Evolutionary conservation across 768 basidiomycete species (phyloP).

Genomic region (Gelatoporia subvermispora): DNA sequence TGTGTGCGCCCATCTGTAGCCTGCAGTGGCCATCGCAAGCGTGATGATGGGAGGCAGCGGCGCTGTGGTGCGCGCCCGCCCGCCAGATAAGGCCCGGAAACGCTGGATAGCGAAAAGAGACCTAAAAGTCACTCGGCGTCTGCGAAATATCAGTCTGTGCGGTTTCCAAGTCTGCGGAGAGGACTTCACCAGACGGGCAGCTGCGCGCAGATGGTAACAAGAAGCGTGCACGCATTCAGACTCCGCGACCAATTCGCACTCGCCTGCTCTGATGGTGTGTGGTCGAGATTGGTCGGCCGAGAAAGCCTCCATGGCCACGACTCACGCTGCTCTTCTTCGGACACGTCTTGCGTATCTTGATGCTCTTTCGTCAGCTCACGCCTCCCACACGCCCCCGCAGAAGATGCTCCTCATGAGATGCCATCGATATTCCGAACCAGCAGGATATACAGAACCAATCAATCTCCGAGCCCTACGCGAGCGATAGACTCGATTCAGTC

Average conservation of each 20-base stretch:
- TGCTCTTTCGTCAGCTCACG: background rate
- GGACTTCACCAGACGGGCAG: background rate
- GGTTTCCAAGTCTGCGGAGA: background rate
- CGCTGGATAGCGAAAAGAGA: slow-evolving; percentile 1
- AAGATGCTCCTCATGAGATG: slow-evolving; percentile 5
- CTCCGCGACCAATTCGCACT: slow-evolving; percentile 7
- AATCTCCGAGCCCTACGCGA: background rate
- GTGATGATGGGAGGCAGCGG: background rate
- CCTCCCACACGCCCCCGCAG: slow-evolving; percentile 1
- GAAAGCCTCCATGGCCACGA: slow-evolving; percentile 7
- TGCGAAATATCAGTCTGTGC: background rate
- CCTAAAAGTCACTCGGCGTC: background rate
- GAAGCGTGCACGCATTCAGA: slow-evolving; percentile 1
- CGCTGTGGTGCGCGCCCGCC: background rate
- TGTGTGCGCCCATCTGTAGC: slow-evolving; percentile 5
- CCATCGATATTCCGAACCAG: slow-evolving; percentile 7
- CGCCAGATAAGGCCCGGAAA: background rate
- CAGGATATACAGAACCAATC: slow-evolving; percentile 1
- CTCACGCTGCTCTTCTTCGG: background rate
- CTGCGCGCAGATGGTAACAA: slow-evolving; percentile 3
- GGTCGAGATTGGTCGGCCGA: slow-evolving; percentile 10
- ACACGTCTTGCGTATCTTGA: slow-evolving; percentile 4
- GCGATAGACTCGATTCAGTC: slow-evolving; percentile 2
- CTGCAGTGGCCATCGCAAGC: background rate
- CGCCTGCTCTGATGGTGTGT: slow-evolving; percentile 1